phyloP scores from a whole-genome alignment of 2,329 filamentous ascomycete genomes.

The Monosporascus sp. region DNA sequence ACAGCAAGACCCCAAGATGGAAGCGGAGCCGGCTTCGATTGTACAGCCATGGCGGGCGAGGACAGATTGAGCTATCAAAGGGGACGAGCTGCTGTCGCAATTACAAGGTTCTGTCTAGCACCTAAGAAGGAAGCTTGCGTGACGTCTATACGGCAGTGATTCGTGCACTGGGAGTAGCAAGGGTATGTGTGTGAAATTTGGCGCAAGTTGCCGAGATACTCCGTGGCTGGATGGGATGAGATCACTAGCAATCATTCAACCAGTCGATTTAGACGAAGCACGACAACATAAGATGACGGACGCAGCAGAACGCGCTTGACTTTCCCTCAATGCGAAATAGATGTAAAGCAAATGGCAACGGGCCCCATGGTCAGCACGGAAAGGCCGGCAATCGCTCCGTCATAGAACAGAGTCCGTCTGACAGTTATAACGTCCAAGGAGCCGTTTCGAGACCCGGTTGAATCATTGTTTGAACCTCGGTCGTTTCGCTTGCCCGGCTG shows the following conservation, averaged over 20 bases:
- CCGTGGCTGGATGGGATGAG: background rate
- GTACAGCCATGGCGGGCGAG: constrained; percentile 40
- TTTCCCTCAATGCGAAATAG: background rate
- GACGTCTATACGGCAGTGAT: background rate
- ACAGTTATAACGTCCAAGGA: background rate
- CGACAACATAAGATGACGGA: background rate
- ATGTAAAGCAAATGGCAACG: background rate
- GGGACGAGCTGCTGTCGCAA: background rate
- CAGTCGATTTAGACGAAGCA: background rate
- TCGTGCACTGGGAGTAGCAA: background rate
- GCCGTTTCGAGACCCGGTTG: background rate
- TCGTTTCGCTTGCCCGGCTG: background rate
- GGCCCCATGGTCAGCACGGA: background rate
- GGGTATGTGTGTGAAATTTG: background rate
- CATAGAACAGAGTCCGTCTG: background rate
- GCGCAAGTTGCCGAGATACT: background rate
- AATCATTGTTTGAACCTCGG: background rate
- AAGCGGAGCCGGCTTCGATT: constrained; percentile 63
- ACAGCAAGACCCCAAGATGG: constrained; percentile 92
- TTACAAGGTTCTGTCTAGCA: background rate
- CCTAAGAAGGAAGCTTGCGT: background rate
- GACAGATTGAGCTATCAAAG: constrained; percentile 1
- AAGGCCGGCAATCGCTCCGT: background rate
- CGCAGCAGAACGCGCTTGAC: no score
- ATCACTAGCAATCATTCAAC: background rate